Evolutionary conservation across 2,329 filamentous ascomycete species (phyloP), one percentile per base, ranked within the genome.

Genomic region (Dactylellina sp.): DNA sequence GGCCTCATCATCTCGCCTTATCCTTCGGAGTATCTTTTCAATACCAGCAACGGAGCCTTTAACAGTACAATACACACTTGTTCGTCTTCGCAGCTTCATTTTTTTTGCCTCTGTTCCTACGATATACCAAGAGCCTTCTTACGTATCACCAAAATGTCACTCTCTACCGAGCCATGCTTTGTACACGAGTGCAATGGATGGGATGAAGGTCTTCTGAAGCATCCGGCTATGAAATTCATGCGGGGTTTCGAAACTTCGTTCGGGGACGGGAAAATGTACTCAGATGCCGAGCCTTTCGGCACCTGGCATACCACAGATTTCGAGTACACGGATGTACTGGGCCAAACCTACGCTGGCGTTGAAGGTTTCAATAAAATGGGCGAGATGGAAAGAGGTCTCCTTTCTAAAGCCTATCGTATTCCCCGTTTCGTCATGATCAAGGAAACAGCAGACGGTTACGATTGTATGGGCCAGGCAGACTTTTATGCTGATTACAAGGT

Each of bases 271-370:
- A 52, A 2, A 25, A 62, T 62, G 59, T 62, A 62, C 20, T 52
- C 59, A 1, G 42, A 50, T 12, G 59, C 25, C 12, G 28, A 50
- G 20, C 59, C 59, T 7, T 62, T 62, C 16, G 59, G 59, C 7
- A 62, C 59, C 32, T 62, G 59, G 59, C 59, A 62, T 20, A 62
- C 59, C 9, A 20, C 22, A 9, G 59, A 62, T 32, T 62, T 62
- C 39, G 52, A 11, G 4, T 62, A 62, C n/a, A 62, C 59, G 7
- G 59, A 50, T 28, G 59, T 40, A n/a, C 2, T 18, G 32, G 46
- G 44, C 4, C 39, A 40, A 50, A 52, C 20, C 11, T 40, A 16
- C 16, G 40, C 44, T 18, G 59, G 59, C 14, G 18, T 32, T 14
- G 59, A 50, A 25, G 59, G 25, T 16, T 62, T 62, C 32, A 32